Evolutionary conservation across 768 basidiomycete genomes (phyloP), one percentile per base, ranked within the genome.

Genomic region (Russula ochroleuca): DNA sequence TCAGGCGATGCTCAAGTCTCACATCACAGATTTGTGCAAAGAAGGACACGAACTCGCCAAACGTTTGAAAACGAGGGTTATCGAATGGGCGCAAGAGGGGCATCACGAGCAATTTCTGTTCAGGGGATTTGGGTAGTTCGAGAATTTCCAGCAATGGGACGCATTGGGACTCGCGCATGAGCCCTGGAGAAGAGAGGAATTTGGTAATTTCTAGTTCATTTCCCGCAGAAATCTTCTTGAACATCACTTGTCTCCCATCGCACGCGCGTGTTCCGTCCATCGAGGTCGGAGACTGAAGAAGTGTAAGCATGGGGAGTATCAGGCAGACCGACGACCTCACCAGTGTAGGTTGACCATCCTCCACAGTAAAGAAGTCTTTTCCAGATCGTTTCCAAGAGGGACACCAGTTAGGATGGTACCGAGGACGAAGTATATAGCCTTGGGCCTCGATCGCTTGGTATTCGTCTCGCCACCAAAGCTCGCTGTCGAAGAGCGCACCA

Each of bases 21-120:
- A 61, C 57, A 23, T 62, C 37, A 40, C 59, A 61, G 11, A 49
- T 57, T 41, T 52, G 64, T 47, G 57, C 37, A 57, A 69, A 61
- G 58, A 69, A 69, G 1, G 61, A 55, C 19, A 69, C 40, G 25
- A 59, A 66, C 40, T 69, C 65, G 48, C 64, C 60, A 15, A 59
- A 56, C 5, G 68, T 66, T 31, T 55, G 38, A 48, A 68, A 68
- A 7, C 14, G 60, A 17, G 68, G 68, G 6, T 63, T 37, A 38
- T 59, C 40, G 19, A 66, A 66, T 6, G 49, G 15, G 28, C 64
- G 64, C 25, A 69, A 28, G 25, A 49, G 62, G 33, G 68, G 64
- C 54, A 66, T 62, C 41, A 69, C 60, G 3, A 69, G 38, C 25
- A 65, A 37, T 21, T 61, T 56, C 28, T 43, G 59, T 14, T 48